A percentile compares a stretch with the other conserved stretches of the same genome.
Conservation (phyloP, 805 yeast species). For the Debaryomyces hansenii region DNA sequence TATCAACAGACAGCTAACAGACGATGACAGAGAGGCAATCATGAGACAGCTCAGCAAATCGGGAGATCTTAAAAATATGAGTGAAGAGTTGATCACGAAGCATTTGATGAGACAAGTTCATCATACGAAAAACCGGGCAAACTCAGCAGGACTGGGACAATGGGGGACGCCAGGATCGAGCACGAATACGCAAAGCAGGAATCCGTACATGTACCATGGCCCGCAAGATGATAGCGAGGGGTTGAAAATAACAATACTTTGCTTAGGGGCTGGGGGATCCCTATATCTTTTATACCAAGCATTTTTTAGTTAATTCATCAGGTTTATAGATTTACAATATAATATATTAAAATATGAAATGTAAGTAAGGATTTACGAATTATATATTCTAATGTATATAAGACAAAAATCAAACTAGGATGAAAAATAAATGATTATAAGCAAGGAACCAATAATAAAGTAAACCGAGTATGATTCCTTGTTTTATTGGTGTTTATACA, state of each 20-base stretch:
- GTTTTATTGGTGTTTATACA: background rate
- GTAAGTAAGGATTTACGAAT: background rate
- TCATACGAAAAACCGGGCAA: slow-evolving; percentile 8
- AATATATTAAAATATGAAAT: background rate
- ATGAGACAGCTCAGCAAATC: slow-evolving; percentile 32
- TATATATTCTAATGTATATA: slow-evolving; percentile 2
- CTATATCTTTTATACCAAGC: slow-evolving; percentile 26
- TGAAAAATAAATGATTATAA: background rate
- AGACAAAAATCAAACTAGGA: background rate
- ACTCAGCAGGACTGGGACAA: slow-evolving; percentile 2
- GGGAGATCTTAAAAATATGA: slow-evolving; percentile 30
- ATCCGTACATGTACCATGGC: slow-evolving; percentile 37
- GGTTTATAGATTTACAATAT: background rate
- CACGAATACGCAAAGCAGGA: slow-evolving; percentile 2
- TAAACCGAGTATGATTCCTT: background rate
- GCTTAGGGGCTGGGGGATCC: slow-evolving; percentile 34
- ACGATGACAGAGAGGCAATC: slow-evolving; percentile 31
- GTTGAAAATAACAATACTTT: slow-evolving; percentile 22
- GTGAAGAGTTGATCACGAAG: slow-evolving; percentile 43
- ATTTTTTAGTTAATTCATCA: background rate
- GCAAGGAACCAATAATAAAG: background rate
- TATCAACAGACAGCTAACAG: slow-evolving; percentile 30
- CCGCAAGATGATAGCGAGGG: slow-evolving; percentile 23
- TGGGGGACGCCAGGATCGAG: slow-evolving; percentile 2
- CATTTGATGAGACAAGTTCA: slow-evolving; percentile 41